phyloP scores from a whole-genome alignment of 2,329 filamentous ascomycete species.

The Lachnellula suecica region DNA sequence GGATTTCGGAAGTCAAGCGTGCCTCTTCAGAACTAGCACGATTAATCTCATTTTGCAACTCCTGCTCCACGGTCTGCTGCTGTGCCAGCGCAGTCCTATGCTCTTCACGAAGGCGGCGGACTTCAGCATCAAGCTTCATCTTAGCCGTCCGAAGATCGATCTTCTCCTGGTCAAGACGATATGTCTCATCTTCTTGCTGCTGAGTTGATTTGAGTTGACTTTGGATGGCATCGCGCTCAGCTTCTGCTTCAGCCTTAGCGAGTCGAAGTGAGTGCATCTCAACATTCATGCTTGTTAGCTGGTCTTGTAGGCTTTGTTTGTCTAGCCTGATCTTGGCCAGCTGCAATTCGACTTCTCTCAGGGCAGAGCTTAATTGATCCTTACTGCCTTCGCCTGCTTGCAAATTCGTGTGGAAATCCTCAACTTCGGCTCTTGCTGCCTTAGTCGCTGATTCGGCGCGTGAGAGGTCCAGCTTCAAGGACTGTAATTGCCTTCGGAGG shows the following conservation, averaged over 20 bases:
- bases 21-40: conserved; percentile 66
- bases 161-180: conserved; percentile 66
- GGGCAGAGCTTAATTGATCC: conserved; percentile 53
- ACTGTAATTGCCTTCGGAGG: conserved; percentile 43
- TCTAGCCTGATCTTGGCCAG: conserved; percentile 57
- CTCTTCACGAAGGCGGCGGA: conserved; percentile 64
- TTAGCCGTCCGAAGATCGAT: conserved; percentile 67
- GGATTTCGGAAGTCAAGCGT: conserved; percentile 55
- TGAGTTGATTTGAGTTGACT: conserved; percentile 55
- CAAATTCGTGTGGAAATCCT: conserved; percentile 30
- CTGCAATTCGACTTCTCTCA: conserved; percentile 58
- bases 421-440: conserved; percentile 30
- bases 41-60: conserved; percentile 65
- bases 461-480: conserved; percentile 32
- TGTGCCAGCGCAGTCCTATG: conserved; percentile 56
- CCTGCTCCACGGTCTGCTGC: conserved; percentile 58
- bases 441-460: conserved; percentile 28
- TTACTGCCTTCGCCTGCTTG: conserved; percentile 39
- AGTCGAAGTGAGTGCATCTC: conserved; percentile 59
- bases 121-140: conserved; percentile 65
- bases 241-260: conserved; percentile 57
- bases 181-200: conserved; percentile 56
- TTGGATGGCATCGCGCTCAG: conserved; percentile 67
- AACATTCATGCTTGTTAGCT: conserved; percentile 56
- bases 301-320: conserved; percentile 62